Percentiles rank a stretch among this genome's conserved stretches.
phyloP scores from a whole-genome alignment of 306 rosid species.

The Senna tora region DNA sequence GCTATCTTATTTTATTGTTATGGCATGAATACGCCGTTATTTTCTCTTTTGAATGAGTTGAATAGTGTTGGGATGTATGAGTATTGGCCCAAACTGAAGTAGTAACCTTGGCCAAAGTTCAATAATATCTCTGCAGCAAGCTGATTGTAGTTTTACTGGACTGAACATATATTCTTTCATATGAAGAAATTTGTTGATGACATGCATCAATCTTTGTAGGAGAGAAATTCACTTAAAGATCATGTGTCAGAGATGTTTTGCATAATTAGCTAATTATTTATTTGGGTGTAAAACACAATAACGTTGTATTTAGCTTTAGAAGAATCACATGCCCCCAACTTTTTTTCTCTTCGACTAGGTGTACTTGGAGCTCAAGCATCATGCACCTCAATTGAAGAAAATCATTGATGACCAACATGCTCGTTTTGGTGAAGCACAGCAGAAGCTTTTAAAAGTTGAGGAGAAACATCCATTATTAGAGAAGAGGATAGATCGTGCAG shows the following conservation, averaged over 20 bases:
- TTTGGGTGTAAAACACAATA: constrained; percentile 21
- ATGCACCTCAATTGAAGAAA: constrained; percentile 83
- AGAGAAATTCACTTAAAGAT: constrained; percentile 23
- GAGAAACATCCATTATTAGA: constrained; percentile 58
- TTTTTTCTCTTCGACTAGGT: constrained; percentile 52
- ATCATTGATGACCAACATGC: constrained; percentile 71
- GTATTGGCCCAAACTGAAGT: constrained; percentile 33
- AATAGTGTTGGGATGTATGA: constrained; percentile 3
- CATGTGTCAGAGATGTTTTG: constrained; percentile 7
- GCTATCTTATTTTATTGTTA: constrained; percentile 13
- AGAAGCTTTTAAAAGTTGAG: constrained; percentile 66
- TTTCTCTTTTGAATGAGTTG: background rate
- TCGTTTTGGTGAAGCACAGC: constrained; percentile 60
- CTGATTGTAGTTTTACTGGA: constrained; percentile 16
- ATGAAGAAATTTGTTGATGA: constrained; percentile 15
- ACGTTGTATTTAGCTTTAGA: constrained; percentile 22
- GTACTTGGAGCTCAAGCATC: constrained; percentile 83
- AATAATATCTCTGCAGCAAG: constrained; percentile 18
- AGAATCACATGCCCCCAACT: constrained; percentile 18
- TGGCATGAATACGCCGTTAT: constrained; percentile 28
- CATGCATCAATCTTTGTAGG: constrained; percentile 11
- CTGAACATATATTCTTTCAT: constrained; percentile 10
- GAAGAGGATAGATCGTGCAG: constrained; percentile 60
- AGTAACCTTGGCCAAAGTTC: constrained; percentile 18
- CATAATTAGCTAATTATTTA: constrained; percentile 6